These are phyloP conservation scores for Trichoderma asperellum DNA, from an alignment of 2,329 filamentous ascomycete species.

Conservation along the genomic window DNA sequence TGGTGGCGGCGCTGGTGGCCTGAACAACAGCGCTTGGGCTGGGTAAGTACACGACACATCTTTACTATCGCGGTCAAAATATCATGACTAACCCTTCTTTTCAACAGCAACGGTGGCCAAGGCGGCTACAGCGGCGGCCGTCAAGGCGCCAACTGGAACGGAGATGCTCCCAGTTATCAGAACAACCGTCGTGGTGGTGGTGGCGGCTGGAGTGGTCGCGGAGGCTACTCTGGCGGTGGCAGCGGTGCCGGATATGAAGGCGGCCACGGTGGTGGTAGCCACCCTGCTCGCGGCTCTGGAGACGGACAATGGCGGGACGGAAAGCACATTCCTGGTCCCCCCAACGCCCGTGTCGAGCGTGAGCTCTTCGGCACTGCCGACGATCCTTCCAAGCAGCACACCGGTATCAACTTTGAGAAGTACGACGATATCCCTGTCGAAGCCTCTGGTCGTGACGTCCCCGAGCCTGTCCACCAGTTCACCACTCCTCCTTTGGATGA, in stretches of 20 bases:
- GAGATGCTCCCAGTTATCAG: slow-evolving; percentile 29
- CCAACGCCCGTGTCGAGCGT: slow-evolving; percentile 88
- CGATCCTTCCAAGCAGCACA: slow-evolving; percentile 93
- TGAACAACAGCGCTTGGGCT: slow-evolving; percentile 43
- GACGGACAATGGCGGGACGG: slow-evolving; percentile 97
- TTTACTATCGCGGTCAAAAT: not conserved
- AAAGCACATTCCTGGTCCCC: slow-evolving; percentile 89
- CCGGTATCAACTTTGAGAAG: slow-evolving; percentile 99
- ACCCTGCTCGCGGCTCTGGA: slow-evolving; percentile 76
- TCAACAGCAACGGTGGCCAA: not conserved
- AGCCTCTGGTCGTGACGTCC: slow-evolving; percentile 90
- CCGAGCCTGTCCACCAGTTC: slow-evolving; percentile 88
- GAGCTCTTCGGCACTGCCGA: slow-evolving; percentile 92
- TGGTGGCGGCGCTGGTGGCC: slow-evolving; percentile 32
- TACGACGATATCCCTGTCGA: slow-evolving; percentile 99
- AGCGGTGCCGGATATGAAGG: slow-evolving; percentile 44
- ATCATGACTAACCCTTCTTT: not conserved
- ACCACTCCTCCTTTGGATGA: slow-evolving; percentile 94
- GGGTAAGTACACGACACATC: slow-evolving; percentile 43
- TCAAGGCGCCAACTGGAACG: slow-evolving; percentile 26
- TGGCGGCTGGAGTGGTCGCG: slow-evolving; percentile 43
- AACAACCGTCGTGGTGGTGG: slow-evolving; percentile 42
- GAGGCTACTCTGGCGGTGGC: slow-evolving; percentile 39
- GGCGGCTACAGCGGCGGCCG: slow-evolving; percentile 15
- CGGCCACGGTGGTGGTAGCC: slow-evolving; percentile 51